A percentile compares a stretch with the other conserved stretches of the same genome.
phyloP scores from a whole-genome alignment of 306 rosid species.

The Neltuma alba region DNA sequence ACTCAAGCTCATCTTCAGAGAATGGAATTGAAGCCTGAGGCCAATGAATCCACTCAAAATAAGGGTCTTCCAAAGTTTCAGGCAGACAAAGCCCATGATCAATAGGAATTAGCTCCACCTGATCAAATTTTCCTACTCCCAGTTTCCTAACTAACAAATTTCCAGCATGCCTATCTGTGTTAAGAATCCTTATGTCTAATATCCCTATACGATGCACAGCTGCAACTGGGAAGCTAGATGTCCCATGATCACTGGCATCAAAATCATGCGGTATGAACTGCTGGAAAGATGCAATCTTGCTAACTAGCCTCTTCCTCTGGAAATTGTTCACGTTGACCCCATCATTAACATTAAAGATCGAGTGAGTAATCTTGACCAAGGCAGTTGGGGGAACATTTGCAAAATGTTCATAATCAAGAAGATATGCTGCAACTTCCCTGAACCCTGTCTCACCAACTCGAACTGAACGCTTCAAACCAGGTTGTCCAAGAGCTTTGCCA shows the following conservation, averaged over 20 bases:
- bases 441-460: slow-evolving; percentile 98
- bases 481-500: slow-evolving; percentile 95
- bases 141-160: slow-evolving; percentile 87
- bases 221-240: slow-evolving; percentile 90
- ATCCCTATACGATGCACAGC: slow-evolving; percentile 97
- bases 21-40: slow-evolving; percentile 98
- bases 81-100: slow-evolving; percentile 99
- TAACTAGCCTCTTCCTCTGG: slow-evolving; percentile 68
- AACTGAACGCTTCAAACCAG: slow-evolving; percentile 88
- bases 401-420: slow-evolving; percentile 79
- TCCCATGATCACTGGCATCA: slow-evolving; percentile 99
- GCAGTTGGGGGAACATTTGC: slow-evolving; percentile 98
- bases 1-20: slow-evolving; percentile 87
- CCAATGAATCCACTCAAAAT: slow-evolving; percentile 99
- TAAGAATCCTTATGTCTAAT: slow-evolving; percentile 93
- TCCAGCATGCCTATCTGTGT: slow-evolving; percentile 98
- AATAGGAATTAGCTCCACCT: slow-evolving; percentile 92
- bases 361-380: slow-evolving; percentile 91
- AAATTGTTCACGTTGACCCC: slow-evolving; percentile 77
- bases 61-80: slow-evolving; percentile 92
- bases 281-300: slow-evolving; percentile 95
- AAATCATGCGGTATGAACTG: slow-evolving; percentile 92
- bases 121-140: slow-evolving; percentile 79
- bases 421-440: slow-evolving; percentile 95
- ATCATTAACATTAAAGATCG: slow-evolving; percentile 91